phyloP scores from a whole-genome alignment of 345 rosid species.

The Pugionium dolabratum region DNA sequence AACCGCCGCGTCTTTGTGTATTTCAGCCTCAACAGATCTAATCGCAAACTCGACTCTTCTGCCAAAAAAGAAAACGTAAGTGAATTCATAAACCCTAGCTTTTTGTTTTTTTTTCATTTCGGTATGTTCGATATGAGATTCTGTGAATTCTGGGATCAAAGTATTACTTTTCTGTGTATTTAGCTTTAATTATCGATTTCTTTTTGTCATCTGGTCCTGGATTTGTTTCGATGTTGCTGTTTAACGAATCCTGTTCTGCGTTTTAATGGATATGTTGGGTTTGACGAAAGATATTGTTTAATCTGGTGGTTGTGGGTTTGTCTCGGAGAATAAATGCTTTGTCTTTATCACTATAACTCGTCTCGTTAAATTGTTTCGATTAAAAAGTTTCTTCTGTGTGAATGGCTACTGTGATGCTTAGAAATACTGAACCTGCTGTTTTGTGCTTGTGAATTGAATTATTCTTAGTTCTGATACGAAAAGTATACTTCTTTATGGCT shows the following conservation, averaged over 20 bases:
- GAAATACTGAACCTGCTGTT: slow-evolving; percentile 1
- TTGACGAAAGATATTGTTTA: background rate
- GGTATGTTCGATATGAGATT: slow-evolving; percentile 7
- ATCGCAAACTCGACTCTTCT: slow-evolving; percentile 35
- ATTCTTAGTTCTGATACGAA: slow-evolving; percentile 4
- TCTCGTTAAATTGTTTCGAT: background rate
- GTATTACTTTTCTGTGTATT: slow-evolving; percentile 4
- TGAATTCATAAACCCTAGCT: slow-evolving; percentile 27
- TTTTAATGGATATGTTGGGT: background rate
- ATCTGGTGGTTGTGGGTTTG: background rate
- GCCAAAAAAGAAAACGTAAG: slow-evolving; percentile 23
- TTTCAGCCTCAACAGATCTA: slow-evolving; percentile 39
- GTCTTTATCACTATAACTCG: slow-evolving; percentile 13
- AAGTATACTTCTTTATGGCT: slow-evolving; percentile 1
- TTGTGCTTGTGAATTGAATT: slow-evolving; percentile 5
- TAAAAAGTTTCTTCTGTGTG: background rate
- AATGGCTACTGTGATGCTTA: background rate
- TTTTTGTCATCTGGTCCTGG: background rate
- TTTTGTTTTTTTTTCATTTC: background rate
- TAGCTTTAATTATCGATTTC: slow-evolving; percentile 9
- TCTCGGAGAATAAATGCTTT: slow-evolving; percentile 1
- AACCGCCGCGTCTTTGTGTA: slow-evolving; percentile 39
- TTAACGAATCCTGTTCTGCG: background rate
- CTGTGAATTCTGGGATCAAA: background rate
- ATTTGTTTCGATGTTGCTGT: slow-evolving; percentile 1